phyloP scores from a whole-genome alignment of 192 early-diverging fungal genomes.

The Mortierella claussenii region DNA sequence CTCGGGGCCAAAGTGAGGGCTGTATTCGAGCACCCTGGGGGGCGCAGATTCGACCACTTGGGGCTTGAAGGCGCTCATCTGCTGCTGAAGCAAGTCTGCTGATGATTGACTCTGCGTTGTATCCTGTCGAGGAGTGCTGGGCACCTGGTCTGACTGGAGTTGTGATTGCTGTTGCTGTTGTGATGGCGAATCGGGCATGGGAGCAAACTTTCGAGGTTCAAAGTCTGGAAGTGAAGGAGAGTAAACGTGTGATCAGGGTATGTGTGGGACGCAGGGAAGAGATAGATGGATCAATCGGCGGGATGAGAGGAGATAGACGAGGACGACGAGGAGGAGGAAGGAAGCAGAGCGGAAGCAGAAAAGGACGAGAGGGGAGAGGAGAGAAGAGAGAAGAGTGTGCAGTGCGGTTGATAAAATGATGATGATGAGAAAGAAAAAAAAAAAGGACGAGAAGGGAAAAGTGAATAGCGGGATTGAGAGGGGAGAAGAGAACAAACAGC shows the following conservation, averaged over 20 bases:
- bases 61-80: slow-evolving; percentile 8
- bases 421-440: not conserved
- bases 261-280: too few relatives aligned
- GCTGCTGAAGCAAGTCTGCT: slow-evolving; percentile 8
- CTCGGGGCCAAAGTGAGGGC: slow-evolving; percentile 54
- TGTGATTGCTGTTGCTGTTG: slow-evolving; percentile 9
- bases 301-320: not conserved
- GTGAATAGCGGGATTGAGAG: not conserved
- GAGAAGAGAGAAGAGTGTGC: slow-evolving; percentile 3
- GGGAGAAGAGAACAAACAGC: not conserved
- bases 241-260: not conserved
- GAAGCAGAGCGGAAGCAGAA: not conserved
- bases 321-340: not conserved
- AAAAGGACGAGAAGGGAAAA: not conserved
- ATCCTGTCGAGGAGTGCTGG: too few relatives aligned
- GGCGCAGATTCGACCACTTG: slow-evolving; percentile 6
- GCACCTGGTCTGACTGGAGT: not conserved
- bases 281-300: not conserved
- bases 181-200: slow-evolving; percentile 30
- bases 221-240: slow-evolving; percentile 11
- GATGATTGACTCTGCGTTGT: slow-evolving; percentile 2
- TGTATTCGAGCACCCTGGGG: slow-evolving; percentile 56
- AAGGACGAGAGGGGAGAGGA: not conserved
- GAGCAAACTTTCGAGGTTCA: slow-evolving; percentile 37
- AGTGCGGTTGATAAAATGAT: not conserved